Evolutionary conservation across 2,329 filamentous ascomycete species (phyloP), one percentile per base, ranked within the genome.

Genomic region (Cercospora nicotianae): DNA sequence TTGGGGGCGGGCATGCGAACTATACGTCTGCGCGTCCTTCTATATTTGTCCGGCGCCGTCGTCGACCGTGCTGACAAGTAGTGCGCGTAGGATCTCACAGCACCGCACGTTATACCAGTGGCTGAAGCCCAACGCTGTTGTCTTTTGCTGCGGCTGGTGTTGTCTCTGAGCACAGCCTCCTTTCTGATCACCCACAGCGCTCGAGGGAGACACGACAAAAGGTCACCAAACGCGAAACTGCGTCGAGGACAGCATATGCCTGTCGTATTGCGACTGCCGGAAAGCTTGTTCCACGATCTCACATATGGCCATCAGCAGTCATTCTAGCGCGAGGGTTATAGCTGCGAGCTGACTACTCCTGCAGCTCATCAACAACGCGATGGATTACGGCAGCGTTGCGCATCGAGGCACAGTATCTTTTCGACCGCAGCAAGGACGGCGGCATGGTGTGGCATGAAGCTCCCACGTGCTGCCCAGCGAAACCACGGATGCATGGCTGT

Each of bases 151-250:
- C 26, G 53, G 16, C 13, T n/a, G 13, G 8, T 58, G 16, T 58
- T 20, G 53, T 58, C 53, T 58, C 53, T 26, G 20, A 18, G 23
- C 53, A 58, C 53, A 58, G 53, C 53, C 53, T n/a, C 53, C 53
- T 28, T 58, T 28, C 26, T 58, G 20, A 18, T 51, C 53, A 39
- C 36, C 36, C 36, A 39, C 36, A 16, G 6, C 36, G 16, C 53
- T 58, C 26, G 26, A 30, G 26, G 12, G 53, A 28, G 20, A 28
- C 12, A 9, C 53, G 28, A 23, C 48, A 20, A n/a, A 58, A 58
- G 10, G 53, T 18, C 53, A 31, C 26, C 53, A 6, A 28, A 30
- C 23, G 23, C 53, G 53, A 31, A 30, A 58, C 53, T 26, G 6
- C 53, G 8, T 58, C 53, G 53, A 28, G n/a, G 30, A n/a, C 26